Conservation (phyloP, 345 rosid species). For the Gossypium longicalyx region DNA sequence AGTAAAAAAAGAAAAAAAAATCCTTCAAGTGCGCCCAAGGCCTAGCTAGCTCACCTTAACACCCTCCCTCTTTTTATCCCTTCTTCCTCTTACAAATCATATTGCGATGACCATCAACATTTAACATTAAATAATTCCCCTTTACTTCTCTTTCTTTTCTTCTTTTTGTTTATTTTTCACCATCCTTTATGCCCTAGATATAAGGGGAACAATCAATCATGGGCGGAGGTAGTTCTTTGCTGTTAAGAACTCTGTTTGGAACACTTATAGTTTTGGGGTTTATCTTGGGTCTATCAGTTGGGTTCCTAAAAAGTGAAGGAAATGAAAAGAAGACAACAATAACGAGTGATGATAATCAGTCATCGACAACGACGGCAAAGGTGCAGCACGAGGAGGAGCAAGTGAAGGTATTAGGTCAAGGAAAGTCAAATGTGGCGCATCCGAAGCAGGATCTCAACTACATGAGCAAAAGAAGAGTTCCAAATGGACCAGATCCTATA, state of each 20-base stretch:
- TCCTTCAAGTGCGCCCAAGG: neutral
- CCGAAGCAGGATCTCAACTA: conserved; percentile 43
- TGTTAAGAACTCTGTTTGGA: conserved; percentile 20
- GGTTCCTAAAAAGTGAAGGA: conserved; percentile 23
- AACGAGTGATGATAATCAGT: neutral
- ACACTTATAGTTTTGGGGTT: conserved; percentile 25
- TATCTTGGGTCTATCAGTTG: conserved; percentile 35
- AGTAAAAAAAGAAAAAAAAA: conserved; percentile 3
- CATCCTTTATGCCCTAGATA: conserved; percentile 9
- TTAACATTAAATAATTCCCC: neutral
- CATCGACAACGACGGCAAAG: neutral
- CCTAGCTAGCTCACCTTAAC: neutral
- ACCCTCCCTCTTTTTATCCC: conserved; percentile 3
- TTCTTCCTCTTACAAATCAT: neutral
- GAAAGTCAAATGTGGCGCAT: conserved; percentile 19
- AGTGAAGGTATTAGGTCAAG: conserved; percentile 20
- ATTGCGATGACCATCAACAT: neutral
- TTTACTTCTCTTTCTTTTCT: neutral
- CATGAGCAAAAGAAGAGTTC: conserved; percentile 82
- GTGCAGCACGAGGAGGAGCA: conserved; percentile 6
- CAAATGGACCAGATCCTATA: conserved; percentile 94
- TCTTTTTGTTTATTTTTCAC: neutral
- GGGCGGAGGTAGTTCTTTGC: conserved; percentile 11
- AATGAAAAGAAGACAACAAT: conserved; percentile 4
- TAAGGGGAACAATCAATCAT: conserved; percentile 5